phyloP scores from a whole-genome alignment of 768 basidiomycete species.

The Lactarius sanguifluus region DNA sequence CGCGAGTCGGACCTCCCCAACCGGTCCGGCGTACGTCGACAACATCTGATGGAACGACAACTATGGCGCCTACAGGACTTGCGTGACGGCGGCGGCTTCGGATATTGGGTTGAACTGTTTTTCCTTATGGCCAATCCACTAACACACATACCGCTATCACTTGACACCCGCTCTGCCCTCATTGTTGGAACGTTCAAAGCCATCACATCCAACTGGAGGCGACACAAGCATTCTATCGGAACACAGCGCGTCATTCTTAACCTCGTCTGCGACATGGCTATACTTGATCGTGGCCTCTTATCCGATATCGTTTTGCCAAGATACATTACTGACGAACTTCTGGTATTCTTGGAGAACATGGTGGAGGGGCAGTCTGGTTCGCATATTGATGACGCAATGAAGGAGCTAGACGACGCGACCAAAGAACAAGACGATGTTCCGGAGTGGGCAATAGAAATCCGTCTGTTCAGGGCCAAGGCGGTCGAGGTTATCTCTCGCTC shows the following conservation, averaged over 20 bases:
- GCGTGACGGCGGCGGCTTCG: background rate
- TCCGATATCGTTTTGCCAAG: background rate
- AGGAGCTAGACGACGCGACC: background rate
- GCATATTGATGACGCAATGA: background rate
- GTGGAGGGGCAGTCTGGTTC: constrained; percentile 4
- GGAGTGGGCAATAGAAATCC: background rate
- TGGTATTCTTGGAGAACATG: constrained; percentile 4
- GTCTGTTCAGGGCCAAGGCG: background rate
- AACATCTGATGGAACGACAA: background rate
- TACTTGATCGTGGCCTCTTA: background rate
- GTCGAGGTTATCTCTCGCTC: background rate
- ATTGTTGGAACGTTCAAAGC: background rate
- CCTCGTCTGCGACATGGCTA: constrained; percentile 30
- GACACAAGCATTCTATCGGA: constrained; percentile 2
- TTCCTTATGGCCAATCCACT: background rate
- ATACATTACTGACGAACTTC: constrained; percentile 6
- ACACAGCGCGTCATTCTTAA: constrained; percentile 31
- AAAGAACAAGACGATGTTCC: background rate
- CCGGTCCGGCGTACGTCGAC: background rate
- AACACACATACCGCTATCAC: background rate
- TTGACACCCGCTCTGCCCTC: background rate
- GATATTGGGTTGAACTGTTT: background rate
- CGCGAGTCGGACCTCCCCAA: background rate
- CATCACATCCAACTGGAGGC: background rate
- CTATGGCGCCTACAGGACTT: background rate